phyloP scores from a whole-genome alignment of 306 rosid genomes.

The Purshia tridentata region DNA sequence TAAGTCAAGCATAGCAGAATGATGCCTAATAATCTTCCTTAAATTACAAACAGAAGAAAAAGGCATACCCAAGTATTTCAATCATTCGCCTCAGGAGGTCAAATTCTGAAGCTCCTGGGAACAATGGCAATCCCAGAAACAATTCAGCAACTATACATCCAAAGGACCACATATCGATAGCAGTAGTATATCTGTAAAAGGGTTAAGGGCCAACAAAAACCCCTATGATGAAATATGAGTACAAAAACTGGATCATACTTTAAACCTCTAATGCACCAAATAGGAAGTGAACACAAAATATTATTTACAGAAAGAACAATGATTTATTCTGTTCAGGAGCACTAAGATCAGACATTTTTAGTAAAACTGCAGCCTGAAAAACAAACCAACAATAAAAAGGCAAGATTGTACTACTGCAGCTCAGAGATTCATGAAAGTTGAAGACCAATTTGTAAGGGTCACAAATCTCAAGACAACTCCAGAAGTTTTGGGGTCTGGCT shows the following conservation, averaged over 20 bases:
- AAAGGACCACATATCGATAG: constrained; percentile 99
- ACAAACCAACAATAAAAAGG: background rate
- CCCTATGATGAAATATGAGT: constrained; percentile 14
- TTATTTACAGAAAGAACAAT: background rate
- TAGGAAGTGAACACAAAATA: background rate
- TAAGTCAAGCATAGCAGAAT: background rate
- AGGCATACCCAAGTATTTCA: constrained; percentile 87
- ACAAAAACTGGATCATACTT: constrained; percentile 7
- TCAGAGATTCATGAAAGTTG: background rate
- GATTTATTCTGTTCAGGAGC: background rate
- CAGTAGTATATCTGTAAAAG: constrained; percentile 75
- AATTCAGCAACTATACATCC: constrained; percentile 99
- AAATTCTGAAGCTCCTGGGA: constrained; percentile 98
- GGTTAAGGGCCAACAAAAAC: constrained; percentile 46
- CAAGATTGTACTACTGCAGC: background rate
- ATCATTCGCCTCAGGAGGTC: constrained; percentile 93
- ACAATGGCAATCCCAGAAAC: constrained; percentile 93
- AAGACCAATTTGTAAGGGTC: background rate
- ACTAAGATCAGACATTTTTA: background rate
- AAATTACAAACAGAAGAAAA: constrained; percentile 13
- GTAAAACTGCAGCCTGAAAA: background rate
- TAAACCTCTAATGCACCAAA: constrained; percentile 7
- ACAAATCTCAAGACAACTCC: background rate
- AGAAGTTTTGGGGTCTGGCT: background rate
- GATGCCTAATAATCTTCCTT: background rate